Base-by-base conservation (phyloP, 805 yeast genomes). In the Teunomyces tritomae region DNA sequence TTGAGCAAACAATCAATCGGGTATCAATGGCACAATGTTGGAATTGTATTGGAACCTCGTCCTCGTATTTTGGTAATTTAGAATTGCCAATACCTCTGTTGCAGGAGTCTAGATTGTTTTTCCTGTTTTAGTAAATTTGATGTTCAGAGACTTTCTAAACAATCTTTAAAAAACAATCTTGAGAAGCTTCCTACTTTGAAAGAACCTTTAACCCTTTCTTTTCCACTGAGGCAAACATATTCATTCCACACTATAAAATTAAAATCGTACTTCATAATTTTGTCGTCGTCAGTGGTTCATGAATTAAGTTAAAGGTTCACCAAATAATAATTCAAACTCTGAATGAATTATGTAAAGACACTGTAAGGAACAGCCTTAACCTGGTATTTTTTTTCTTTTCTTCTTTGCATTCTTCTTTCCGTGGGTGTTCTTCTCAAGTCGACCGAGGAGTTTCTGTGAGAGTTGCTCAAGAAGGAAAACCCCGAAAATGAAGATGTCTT, bases 321-420 rank as follows among this genome's bases (percentile, higher is more conserved):
- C 4, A 9, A 20, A 32, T n/a, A 20, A 37, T 37, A 37, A 37
- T 37, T 37, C 40, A 37, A 37, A 37, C 40, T 37, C 40, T 37
- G 40, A 37, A 37, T 37, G 29, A 37, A 37, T 39, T 32, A 44
- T 7, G 49, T 39, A 16, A 43, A 47, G 10, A 47, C 41, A 41
- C 56, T 51, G 53, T 64, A 61, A 7, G 68, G 63, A 29, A 52
- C 56, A 35, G 56, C 51, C 35, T 54, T 56, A 27, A 67, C 63
- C 13, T 48, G 49, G 49, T 67, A 65, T 50, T 66, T 67, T 51
- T 59, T 59, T 24, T 51, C 56, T 29, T 45, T 51, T 35, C 48
- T 55, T 20, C 49, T 42, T n/a, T 37, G 28, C 9, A 34, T 11
- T 8, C 49, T 51, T 11, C 24, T 17, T 24, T 29, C 49, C 16